Evolutionary conservation across 1,284 basidiomycete genomes (phyloP).

Genomic region (Microbotryum scabiosae): DNA sequence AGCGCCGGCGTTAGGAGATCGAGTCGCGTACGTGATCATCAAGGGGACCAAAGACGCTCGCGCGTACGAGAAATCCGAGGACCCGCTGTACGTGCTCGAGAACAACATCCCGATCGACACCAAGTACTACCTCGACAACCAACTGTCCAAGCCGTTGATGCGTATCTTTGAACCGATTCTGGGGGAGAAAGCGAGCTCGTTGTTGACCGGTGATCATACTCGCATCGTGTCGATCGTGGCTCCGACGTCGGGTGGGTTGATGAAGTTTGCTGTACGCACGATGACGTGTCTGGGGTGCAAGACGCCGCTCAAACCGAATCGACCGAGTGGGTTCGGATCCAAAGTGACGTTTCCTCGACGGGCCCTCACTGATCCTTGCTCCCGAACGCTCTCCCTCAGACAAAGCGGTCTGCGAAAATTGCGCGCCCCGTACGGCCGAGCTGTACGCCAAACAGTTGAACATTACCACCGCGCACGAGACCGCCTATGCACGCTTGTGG

Average conservation of each 20-base stretch:
- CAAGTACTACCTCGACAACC: constrained; percentile 92
- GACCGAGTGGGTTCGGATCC: constrained; percentile 13
- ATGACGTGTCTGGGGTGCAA: constrained; percentile 89
- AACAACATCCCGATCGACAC: constrained; percentile 96
- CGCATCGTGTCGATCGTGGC: constrained; percentile 76
- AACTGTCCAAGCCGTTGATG: constrained; percentile 88
- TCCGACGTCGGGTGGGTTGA: constrained; percentile 83
- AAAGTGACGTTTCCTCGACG: too few relatives aligned
- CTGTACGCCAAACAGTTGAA: constrained; percentile 81
- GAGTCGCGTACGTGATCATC: constrained; percentile 93
- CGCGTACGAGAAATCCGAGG: constrained; percentile 96
- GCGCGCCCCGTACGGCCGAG: constrained; percentile 69
- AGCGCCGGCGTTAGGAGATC: constrained; percentile 84
- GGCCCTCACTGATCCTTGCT: not conserved
- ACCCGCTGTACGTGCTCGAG: constrained; percentile 88
- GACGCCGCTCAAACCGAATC: constrained; percentile 52
- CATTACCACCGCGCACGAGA: constrained; percentile 66
- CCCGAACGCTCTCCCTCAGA: constrained; percentile 45
- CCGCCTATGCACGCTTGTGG: constrained; percentile 86
- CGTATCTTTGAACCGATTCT: constrained; percentile 96
- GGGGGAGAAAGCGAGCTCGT: constrained; percentile 73
- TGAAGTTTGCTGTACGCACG: constrained; percentile 94
- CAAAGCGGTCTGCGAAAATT: constrained; percentile 88
- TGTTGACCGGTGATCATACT: constrained; percentile 85
- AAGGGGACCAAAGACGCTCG: constrained; percentile 94